phyloP scores from a whole-genome alignment of 177 flowering plant species.

The Vitis hybrid region DNA sequence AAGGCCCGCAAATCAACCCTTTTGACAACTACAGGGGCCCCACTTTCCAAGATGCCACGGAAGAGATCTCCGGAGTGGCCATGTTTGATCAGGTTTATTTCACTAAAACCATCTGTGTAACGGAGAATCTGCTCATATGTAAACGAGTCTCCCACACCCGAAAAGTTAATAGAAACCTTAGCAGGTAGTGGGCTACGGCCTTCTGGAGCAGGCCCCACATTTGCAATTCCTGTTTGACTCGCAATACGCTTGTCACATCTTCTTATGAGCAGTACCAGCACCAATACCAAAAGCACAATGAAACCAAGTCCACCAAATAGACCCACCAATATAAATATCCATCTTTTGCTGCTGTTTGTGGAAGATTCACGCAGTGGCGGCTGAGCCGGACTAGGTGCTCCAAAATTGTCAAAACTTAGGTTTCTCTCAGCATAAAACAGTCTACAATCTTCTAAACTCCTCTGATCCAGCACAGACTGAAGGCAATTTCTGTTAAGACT shows the following conservation, averaged over 20 bases:
- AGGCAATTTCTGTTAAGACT: conserved; percentile 56
- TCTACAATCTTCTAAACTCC: conserved; percentile 42
- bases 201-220: conserved; percentile 49
- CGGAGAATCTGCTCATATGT: conserved; percentile 64
- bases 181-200: conserved; percentile 35
- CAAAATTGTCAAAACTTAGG: conserved; percentile 53
- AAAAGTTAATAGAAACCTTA: conserved; percentile 32
- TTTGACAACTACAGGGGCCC: conserved; percentile 62
- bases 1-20: conserved; percentile 40
- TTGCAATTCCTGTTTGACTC: conserved; percentile 45
- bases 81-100: conserved; percentile 67
- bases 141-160: conserved; percentile 61
- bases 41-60: conserved; percentile 61
- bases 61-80: conserved; percentile 88
- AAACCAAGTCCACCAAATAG: conserved; percentile 68
- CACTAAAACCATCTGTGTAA: conserved; percentile 59
- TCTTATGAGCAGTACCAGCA: conserved; percentile 35
- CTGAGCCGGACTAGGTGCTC: conserved; percentile 22
- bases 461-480: conserved; percentile 47
- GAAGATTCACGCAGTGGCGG: conserved; percentile 17
- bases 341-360: conserved; percentile 26
- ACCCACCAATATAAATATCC: conserved; percentile 51
- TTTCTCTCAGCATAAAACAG: conserved; percentile 55
- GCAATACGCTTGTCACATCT: conserved; percentile 25
- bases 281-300: conserved; percentile 38